Evolutionary conservation across 164 flowering plant species (phyloP), one percentile per base, ranked within the genome.

Genomic region (Tetracentron sinense): DNA sequence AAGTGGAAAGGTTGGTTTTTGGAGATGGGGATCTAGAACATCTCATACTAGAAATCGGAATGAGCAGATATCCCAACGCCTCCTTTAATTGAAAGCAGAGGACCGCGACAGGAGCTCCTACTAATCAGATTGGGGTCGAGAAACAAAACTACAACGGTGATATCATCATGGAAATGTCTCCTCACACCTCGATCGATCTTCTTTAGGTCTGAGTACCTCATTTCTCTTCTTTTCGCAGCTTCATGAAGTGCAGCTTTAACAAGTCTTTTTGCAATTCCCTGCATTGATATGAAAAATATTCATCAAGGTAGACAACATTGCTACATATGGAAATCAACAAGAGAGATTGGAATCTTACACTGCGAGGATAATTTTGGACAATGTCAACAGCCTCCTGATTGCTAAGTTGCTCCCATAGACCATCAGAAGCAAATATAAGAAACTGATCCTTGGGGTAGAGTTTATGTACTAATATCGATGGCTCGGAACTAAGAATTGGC

Each of bases 81-180:
- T 62, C 82, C 89, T 68, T 61, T 82, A 26, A 88, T 60, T 2
- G 97, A 88, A 60, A 83, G n/a, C 23, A 64, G 27, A 7, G 89
- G 85, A 16, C 82, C 73, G 6, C 38, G 75, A 33, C 20, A 56
- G 46, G 74, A 71, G 71, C 81, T 80, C 60, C 78, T 79, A 59
- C 82, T 72, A 53, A 85, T 72, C 55, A 79, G 68, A 53, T 75
- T 74, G 6, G 78, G 72, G 63, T 92, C 92, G 21, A 92, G 74
- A 63, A 84, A 92, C 77, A 88, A 67, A 23, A 92, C 90, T 54
- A 89, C 53, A 2, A 92, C 96, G 2, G 95, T 85, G 67, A 92
- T 92, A 56, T 92, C 98, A 55, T 92, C 96, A 51, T 92, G 98
- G 64, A 92, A 89, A 78, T 89, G 96, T 74, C 96, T 83, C 73